phyloP scores from a whole-genome alignment of 306 rosid genomes.

The Gastrolobium bilobum region DNA sequence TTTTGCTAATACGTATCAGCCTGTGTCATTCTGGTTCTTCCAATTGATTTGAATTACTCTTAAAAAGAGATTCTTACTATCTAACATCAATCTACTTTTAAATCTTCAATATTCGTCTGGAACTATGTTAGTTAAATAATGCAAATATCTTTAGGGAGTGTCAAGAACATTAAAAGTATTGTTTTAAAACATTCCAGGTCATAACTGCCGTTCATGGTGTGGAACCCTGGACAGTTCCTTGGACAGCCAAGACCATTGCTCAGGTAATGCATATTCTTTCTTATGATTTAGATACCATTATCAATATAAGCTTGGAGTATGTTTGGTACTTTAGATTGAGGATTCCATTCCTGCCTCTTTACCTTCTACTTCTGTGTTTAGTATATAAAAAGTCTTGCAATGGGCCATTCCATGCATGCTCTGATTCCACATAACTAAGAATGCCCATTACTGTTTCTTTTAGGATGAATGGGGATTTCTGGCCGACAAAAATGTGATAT shows the following conservation, averaged over 20 bases:
- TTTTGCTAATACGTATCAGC: background rate
- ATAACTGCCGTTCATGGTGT: conserved; percentile 44
- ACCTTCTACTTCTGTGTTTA: background rate
- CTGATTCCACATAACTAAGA: conserved; percentile 30
- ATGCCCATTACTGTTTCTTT: background rate
- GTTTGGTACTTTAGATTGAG: conserved; percentile 31
- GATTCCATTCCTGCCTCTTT: background rate
- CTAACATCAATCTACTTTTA: conserved; percentile 21
- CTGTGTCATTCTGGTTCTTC: conserved; percentile 30
- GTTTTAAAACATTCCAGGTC: conserved; percentile 52
- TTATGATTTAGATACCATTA: conserved; percentile 24
- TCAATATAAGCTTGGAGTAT: conserved; percentile 30
- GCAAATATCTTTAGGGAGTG: conserved; percentile 21
- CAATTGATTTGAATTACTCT: conserved; percentile 28
- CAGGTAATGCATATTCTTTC: conserved; percentile 60
- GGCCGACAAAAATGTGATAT: background rate
- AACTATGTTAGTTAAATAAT: conserved; percentile 16
- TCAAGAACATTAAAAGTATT: conserved; percentile 12
- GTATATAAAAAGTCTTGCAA: conserved; percentile 28
- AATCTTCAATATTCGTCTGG: background rate
- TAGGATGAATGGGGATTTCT: conserved; percentile 7
- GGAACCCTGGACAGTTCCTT: conserved; percentile 69
- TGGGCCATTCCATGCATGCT: conserved; percentile 21
- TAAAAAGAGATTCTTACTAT: conserved; percentile 30
- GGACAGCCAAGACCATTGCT: conserved; percentile 66